Evolutionary conservation across 1,139 yeast species (phyloP).

Genomic region (Candida smagusa): DNA sequence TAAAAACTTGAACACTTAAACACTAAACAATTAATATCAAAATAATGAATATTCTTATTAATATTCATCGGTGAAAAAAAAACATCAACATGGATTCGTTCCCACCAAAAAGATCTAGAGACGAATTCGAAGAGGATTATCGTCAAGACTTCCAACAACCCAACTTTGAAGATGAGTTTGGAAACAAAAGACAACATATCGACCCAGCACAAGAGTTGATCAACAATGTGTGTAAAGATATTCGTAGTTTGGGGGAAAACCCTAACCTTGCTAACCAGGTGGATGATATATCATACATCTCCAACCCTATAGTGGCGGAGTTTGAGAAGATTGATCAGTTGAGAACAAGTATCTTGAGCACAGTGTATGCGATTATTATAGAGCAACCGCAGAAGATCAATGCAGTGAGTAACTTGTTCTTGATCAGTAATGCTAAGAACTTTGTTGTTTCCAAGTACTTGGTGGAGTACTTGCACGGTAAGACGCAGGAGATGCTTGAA

Average conservation of each 20-base stretch:
- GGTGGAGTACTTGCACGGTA: slow-evolving; percentile 65
- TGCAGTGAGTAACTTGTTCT: slow-evolving; percentile 65
- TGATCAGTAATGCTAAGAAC: slow-evolving; percentile 65
- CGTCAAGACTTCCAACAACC: slow-evolving; percentile 8
- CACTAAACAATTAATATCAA: no score
- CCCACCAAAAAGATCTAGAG: slow-evolving; percentile 37
- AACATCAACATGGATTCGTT: slow-evolving; percentile 16
- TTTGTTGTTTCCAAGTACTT: slow-evolving; percentile 67
- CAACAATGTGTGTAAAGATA: slow-evolving; percentile 49
- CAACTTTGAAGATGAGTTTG: slow-evolving; percentile 13
- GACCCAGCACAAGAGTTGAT: slow-evolving; percentile 44
- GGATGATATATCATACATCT: slow-evolving; percentile 65
- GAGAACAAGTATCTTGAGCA: slow-evolving; percentile 56
- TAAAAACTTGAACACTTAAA: no score
- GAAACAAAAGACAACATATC: slow-evolving; percentile 34
- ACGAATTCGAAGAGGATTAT: slow-evolving; percentile 18
- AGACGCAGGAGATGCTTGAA: slow-evolving; percentile 54
- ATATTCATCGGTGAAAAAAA: not conserved
- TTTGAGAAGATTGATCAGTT: slow-evolving; percentile 65
- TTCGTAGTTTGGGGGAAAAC: slow-evolving; percentile 65
- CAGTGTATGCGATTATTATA: slow-evolving; percentile 63
- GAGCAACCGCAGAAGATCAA: slow-evolving; percentile 93
- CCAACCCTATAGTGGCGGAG: slow-evolving; percentile 65
- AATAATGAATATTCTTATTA: no score
- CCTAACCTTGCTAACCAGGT: slow-evolving; percentile 48